Base-by-base conservation (phyloP, 176 grass and related monocot genomes). In the Carex parvula region DNA sequence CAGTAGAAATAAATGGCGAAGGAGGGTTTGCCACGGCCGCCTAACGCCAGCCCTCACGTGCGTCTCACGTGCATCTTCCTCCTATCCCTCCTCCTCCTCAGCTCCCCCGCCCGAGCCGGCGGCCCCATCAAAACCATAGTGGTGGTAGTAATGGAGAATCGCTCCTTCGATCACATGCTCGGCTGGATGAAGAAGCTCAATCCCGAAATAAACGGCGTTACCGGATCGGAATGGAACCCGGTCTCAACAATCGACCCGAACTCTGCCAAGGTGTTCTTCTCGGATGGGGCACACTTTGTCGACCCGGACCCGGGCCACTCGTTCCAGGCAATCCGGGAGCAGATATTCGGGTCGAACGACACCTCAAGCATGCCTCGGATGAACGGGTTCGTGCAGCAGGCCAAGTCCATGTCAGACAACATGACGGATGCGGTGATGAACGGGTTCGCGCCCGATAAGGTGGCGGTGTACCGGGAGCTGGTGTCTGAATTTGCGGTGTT, bases 301-400 rank as follows among this genome's bases (percentile, higher is more conserved):
- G 93, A 99, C 89, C 96, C 96, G 66, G 96, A 99, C 81, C 96
- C 96, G 67, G 96, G 96, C 7, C 96, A 99, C 88, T 99, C 96
- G 59, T 99, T 87, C 86, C 93, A 95, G 91, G 96, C 90, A 62
- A 99, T 99, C 86, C 89, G 93, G 32, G 89, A 99, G 85, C 96
- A 99, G 88, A 59, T 99, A 1, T 99, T 95, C 86, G 96, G 96
- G 3, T 95, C 93, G 2, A 90, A 93, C 80, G 88, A 95, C 88
- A 78, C 73, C 22, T 85, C 93, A 0, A 81, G 81, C 0, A 86
- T 85, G 7, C n/a, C 96, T 0, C 79, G 0, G 71, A 99, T 99
- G 96, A 64, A 88, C 80, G 96, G 96, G 7, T 99, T 99, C 88
- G 96, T 84, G 53, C 96, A 99, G 89, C 91, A 99, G 85, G 93